These are phyloP conservation scores for Quercus lobata DNA, from an alignment of 331 rosid species.

Conservation along the genomic window DNA sequence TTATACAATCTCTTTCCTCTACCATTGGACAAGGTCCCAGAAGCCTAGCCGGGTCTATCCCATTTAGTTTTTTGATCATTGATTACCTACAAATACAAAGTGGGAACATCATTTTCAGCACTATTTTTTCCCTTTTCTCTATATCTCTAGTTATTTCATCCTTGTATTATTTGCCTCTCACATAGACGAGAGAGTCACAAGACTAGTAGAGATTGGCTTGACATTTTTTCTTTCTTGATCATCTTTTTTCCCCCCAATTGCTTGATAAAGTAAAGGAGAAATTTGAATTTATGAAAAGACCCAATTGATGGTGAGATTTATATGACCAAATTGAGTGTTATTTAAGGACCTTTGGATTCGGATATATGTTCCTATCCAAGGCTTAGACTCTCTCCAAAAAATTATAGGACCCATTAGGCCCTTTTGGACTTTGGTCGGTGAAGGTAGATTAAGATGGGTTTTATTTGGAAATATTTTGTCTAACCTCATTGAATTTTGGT, in stretches of 20 bases:
- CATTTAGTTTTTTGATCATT: constrained; percentile 10
- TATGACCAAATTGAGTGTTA: not conserved
- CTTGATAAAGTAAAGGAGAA: constrained; percentile 5
- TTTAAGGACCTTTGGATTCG: constrained; percentile 15
- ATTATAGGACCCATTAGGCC: constrained; percentile 19
- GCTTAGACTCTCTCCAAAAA: constrained; percentile 10
- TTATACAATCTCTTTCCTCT: not conserved
- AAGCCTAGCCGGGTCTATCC: constrained; percentile 9
- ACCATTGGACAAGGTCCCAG: not conserved
- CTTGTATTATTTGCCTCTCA: constrained; percentile 25
- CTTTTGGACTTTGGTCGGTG: constrained; percentile 13
- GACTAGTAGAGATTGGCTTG: not conserved
- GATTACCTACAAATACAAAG: constrained; percentile 16
- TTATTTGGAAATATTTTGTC: constrained; percentile 2
- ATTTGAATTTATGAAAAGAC: not conserved
- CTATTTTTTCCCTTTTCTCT: constrained; percentile 16
- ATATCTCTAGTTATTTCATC: not conserved
- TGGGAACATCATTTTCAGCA: constrained; percentile 29
- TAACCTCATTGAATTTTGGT: not conserved
- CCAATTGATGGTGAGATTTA: constrained; percentile 9
- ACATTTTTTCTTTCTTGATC: not conserved
- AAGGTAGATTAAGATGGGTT: constrained; percentile 10
- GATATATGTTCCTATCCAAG: constrained; percentile 48
- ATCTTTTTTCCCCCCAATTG: not conserved
- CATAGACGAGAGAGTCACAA: constrained; percentile 17